Evolutionary conservation across 2,329 filamentous ascomycete genomes (phyloP), one percentile per base, ranked within the genome.

Genomic region (Torrubiellomyces zombiae): DNA sequence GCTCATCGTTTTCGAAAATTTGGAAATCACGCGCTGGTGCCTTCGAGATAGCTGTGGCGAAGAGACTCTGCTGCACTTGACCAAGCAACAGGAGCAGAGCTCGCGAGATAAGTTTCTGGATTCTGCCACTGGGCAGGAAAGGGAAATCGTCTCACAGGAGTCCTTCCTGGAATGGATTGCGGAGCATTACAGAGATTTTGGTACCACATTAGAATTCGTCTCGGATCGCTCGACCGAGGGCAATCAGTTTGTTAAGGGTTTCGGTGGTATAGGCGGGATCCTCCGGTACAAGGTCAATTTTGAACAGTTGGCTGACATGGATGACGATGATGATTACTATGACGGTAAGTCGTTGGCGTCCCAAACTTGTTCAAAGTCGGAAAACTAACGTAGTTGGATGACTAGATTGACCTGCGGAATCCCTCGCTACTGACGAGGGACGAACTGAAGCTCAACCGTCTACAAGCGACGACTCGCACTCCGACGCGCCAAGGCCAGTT

Each of bases 281-380:
- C 73, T 98, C 50, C 83, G 89, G 42, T 98, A 98, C 74, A 94
- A 94, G 66, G 82, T 98, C 66, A 98, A 98, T 66, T 98, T 98
- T 60, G 91, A 98, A 60, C 91, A 98, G 58, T 69, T 98, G 55
- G 78, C 77, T 55, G 89, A 95, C 53, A 67, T 78, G 47, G 85
- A 92, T 53, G 79, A 89, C 51, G 78, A 85, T 56, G 86, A 95
- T 52, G 86, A 86, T 57, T 94, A 92, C 63, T 94, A 92, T 60
- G 67, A 70, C 55, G 65, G 62, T 61, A 42, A 43, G 50, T 35
- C 10, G 9, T n/a, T n/a, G n/a, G n/a, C n/a, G n/a, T n/a, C n/a
- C n/a, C n/a, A n/a, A n/a, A n/a, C n/a, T n/a, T n/a, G n/a, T n/a
- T n/a, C n/a, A n/a, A n/a, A 9, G 14, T 14, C 9, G 9, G 7